phyloP scores from a whole-genome alignment of 2,329 filamentous ascomycete genomes.

The Penicillium janthinellum region DNA sequence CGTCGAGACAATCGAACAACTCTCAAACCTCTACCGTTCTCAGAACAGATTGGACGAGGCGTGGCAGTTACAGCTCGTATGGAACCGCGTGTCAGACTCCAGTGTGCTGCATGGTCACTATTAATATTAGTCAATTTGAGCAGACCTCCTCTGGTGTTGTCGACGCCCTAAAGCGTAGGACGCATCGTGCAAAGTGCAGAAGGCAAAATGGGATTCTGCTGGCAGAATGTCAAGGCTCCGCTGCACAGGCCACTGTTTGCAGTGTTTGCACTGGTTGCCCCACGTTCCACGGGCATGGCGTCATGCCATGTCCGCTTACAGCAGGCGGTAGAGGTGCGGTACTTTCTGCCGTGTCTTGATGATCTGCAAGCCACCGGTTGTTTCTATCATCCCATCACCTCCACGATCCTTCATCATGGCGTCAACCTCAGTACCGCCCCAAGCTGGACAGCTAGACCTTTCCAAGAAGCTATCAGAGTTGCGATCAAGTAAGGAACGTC shows the following conservation, averaged over 20 bases:
- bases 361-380: slow-evolving; percentile 8
- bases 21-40: background rate
- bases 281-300: background rate
- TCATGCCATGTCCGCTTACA: background rate
- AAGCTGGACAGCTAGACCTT: slow-evolving; percentile 36
- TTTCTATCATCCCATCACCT: slow-evolving; percentile 10
- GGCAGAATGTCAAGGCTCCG: background rate
- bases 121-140: background rate
- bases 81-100: background rate
- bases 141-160: background rate
- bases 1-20: background rate
- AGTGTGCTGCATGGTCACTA: background rate
- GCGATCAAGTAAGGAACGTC: slow-evolving; percentile 37
- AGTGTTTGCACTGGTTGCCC: background rate
- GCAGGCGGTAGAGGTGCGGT: background rate
- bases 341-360: slow-evolving; percentile 1
- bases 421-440: slow-evolving; percentile 20
- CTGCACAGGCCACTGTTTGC: background rate
- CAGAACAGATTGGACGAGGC: background rate
- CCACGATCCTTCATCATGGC: slow-evolving; percentile 25
- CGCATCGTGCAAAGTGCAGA: no score
- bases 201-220: background rate
- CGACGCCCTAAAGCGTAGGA: no score
- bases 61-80: background rate
- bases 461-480: slow-evolving; percentile 44